Base-by-base conservation (phyloP, 1,284 basidiomycete species). In the Ustilago loliicola region DNA sequence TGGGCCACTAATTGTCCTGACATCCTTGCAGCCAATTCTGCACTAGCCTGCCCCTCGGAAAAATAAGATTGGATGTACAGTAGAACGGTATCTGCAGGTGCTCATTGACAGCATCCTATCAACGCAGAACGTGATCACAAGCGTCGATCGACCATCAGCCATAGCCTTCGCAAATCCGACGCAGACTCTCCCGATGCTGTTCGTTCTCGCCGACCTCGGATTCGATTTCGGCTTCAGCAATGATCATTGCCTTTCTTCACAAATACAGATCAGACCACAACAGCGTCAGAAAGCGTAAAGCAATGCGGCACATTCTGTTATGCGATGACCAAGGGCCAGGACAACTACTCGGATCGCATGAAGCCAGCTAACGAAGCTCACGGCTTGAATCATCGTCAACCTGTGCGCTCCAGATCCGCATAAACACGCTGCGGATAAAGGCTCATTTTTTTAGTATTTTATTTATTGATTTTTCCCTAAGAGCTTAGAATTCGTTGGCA, bases 291-390 rank as follows among this genome's bases (percentile, higher is more conserved):
- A 29, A 13, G 25, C 23, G 27, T 23, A 9, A 21, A 27, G 25
- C 36, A 15, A 11, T 38, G 32, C 15, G 13, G 36, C 36, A 38
- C 36, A 38, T 10, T 10, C 32, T 32, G 42, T 30, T 19, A 29
- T 38, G 30, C 42, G 52, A 48, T 54, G 42, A 30, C 8, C n/a
- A 38, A 34, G 23, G 42, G 9, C n/a, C n/a, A n/a, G 21, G 40
- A 21, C n/a, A 42, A 38, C 5, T 36, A 25, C 19, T 57, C 32
- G 29, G 65, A 61, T 67, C 65, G 65, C 65, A 67, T 67, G 58
- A 61, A 61, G 36, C 27, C 7, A 15, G 19, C 27, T 47, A 30
- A 65, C 36, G 3, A 15, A 10, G 3, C 15, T 15, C 8, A 38
- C 36, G 17, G 9, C 36, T 15, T 38, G 7, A 34, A 11, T 38